These are phyloP conservation scores for Sphaerosporella brunnea DNA, from an alignment of 495 filamentous ascomycete species.

Conservation along the genomic window DNA sequence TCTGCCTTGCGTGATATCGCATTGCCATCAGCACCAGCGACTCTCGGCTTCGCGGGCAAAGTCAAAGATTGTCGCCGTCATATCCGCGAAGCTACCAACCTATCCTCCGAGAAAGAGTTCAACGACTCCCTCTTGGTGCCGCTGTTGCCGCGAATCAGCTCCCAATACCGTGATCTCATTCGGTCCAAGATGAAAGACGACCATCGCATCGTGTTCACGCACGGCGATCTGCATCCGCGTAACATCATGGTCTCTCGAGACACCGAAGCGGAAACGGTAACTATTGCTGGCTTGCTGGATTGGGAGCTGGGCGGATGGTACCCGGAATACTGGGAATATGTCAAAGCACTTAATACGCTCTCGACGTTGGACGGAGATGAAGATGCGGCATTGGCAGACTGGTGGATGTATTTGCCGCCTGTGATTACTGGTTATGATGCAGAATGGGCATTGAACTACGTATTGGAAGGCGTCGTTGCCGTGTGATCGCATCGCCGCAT, in stretches of 20 bases:
- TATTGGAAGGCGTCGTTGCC: neutral
- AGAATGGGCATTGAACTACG: neutral
- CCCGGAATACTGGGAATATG: slow-evolving; percentile 30
- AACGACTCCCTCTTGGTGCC: slow-evolving; percentile 8
- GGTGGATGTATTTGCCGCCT: slow-evolving; percentile 20
- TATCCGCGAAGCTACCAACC: neutral
- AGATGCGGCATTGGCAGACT: slow-evolving; percentile 13
- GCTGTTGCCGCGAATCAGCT: neutral
- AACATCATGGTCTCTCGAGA: slow-evolving; percentile 31
- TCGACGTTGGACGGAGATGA: neutral
- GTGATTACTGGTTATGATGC: slow-evolving; percentile 7
- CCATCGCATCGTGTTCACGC: slow-evolving; percentile 23
- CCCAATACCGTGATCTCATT: slow-evolving; percentile 6
- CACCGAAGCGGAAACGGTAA: slow-evolving; percentile 18
- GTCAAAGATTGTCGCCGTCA: slow-evolving; percentile 10
- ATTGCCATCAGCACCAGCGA: neutral
- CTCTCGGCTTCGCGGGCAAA: slow-evolving; percentile 9
- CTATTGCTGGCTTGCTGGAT: slow-evolving; percentile 26
- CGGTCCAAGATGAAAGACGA: slow-evolving; percentile 1
- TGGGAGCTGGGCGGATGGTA: slow-evolving; percentile 30
- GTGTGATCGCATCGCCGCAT: too few relatives aligned
- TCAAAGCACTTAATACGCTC: slow-evolving; percentile 22
- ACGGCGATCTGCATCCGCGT: slow-evolving; percentile 29
- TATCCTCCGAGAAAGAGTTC: slow-evolving; percentile 11
- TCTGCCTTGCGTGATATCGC: slow-evolving; percentile 5